A percentile compares a stretch with the other conserved stretches of the same genome.
phyloP scores from a whole-genome alignment of 306 rosid genomes.

The Inga laurina region DNA sequence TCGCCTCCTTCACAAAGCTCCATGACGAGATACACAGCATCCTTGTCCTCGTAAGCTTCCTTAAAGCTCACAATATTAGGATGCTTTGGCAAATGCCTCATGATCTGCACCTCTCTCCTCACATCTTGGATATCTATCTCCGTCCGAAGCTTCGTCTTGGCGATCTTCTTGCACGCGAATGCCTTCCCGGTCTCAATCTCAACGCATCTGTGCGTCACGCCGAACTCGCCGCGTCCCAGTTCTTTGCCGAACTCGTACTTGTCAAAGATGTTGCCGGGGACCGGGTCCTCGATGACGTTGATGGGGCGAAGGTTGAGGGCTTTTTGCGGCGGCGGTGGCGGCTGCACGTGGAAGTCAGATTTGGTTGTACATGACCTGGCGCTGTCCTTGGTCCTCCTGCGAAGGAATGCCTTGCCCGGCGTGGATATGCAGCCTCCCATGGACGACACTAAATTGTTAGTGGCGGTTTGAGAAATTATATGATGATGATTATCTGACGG shows the following conservation, averaged over 20 bases:
- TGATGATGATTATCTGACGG: not conserved
- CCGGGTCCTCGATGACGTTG: conserved; percentile 51
- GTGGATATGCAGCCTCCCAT: conserved; percentile 92
- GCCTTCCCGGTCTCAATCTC: conserved; percentile 45
- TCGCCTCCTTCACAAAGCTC: conserved; percentile 93
- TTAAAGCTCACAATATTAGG: conserved; percentile 74
- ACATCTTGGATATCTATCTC: conserved; percentile 85
- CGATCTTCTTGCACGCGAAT: conserved; percentile 72
- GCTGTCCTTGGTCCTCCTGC: conserved; percentile 28
- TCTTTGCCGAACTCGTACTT: conserved; percentile 70
- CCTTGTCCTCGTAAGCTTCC: conserved; percentile 86
- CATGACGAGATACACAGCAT: conserved; percentile 87
- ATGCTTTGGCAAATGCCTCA: conserved; percentile 76
- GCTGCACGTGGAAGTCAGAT: not conserved
- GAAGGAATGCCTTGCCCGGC: conserved; percentile 37
- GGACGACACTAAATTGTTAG: conserved; percentile 26
- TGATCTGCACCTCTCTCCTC: conserved; percentile 82
- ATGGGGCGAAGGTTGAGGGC: conserved; percentile 13
- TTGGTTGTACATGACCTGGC: conserved; percentile 3
- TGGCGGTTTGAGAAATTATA: not conserved
- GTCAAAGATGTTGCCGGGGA: conserved; percentile 45
- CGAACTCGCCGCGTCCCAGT: conserved; percentile 85
- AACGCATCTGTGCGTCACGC: conserved; percentile 64
- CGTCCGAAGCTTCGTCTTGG: conserved; percentile 74
- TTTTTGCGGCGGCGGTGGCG: conserved; percentile 19